Evolutionary conservation across 2,329 filamentous ascomycete species (phyloP).

Genomic region (Apiospora rasikravindrae): DNA sequence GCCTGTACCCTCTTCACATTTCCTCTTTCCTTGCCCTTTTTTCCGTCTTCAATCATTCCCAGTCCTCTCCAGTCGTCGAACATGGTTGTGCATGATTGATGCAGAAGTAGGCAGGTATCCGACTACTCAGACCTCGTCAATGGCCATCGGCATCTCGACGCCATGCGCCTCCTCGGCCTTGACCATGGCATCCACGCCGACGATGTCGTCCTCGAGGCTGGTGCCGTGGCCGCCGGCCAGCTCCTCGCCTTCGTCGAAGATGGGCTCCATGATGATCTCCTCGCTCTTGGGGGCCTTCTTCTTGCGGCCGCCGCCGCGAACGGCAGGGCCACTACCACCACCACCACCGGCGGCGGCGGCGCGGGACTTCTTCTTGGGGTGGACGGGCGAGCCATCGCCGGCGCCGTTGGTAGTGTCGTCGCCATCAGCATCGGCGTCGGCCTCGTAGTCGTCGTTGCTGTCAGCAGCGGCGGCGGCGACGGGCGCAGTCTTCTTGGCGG

Average conservation of each 20-base stretch:
- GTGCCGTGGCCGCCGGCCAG: not conserved
- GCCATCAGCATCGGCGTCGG: not conserved
- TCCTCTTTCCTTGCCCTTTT: not conserved
- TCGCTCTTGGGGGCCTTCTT: not conserved
- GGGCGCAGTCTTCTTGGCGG: not conserved
- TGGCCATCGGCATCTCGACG: not conserved
- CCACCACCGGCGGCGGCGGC: not conserved
- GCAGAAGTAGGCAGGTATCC: not conserved
- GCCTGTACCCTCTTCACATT: not conserved
- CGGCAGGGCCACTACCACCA: too few relatives aligned
- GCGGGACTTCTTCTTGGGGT: not conserved
- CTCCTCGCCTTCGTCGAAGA: not conserved
- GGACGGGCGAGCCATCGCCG: not conserved
- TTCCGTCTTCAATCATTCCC: not conserved
- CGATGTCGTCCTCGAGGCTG: not conserved
- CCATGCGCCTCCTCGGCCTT: not conserved
- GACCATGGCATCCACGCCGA: not conserved
- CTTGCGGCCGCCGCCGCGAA: not conserved
- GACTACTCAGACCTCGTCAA: not conserved
- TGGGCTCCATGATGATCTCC: not conserved
- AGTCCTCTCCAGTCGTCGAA: not conserved
- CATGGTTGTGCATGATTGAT: not conserved
- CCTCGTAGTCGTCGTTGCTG: not conserved
- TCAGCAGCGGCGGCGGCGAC: not conserved
- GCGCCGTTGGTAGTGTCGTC: not conserved